Evolutionary conservation across 129 eudicot species (phyloP).

Genomic region (Chrysanthemum lavandulifolium): DNA sequence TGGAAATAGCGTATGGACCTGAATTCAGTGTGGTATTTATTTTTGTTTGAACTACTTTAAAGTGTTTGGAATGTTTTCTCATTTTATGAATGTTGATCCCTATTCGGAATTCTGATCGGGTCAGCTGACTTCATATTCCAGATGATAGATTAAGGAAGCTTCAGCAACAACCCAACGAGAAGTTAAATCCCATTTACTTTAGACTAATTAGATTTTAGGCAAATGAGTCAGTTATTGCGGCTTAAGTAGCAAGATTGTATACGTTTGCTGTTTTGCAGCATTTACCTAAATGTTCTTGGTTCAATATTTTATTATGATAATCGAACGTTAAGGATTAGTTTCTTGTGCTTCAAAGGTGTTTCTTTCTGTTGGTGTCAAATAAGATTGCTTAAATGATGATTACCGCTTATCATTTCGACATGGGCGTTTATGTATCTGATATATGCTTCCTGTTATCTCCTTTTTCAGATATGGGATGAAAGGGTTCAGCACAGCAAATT

Average conservation of each 20-base stretch:
- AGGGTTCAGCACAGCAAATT: constrained; percentile 59
- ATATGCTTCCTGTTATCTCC: constrained; percentile 14
- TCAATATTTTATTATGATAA: constrained; percentile 1
- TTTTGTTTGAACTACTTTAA: too few species aligned
- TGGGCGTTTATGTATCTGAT: background rate
- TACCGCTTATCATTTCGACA: background rate
- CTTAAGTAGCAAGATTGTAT: constrained; percentile 6
- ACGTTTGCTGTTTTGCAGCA: background rate
- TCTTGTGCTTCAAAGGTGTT: constrained; percentile 2
- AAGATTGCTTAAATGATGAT: constrained; percentile 16
- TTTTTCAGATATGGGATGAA: constrained; percentile 80
- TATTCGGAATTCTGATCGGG: too few species aligned
- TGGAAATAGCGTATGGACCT: background rate
- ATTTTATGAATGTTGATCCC: too few species aligned
- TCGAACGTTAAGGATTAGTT: background rate
- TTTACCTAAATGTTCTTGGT: constrained; percentile 1
- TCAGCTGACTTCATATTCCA: too few species aligned
- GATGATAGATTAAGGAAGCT: too few species aligned
- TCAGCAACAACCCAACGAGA: too few species aligned
- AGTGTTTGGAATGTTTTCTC: too few species aligned
- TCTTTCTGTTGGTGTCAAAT: constrained; percentile 20
- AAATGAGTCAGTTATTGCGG: constrained; percentile 2
- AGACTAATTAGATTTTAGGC: background rate
- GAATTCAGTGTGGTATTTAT: background rate
- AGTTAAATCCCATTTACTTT: too few species aligned